phyloP scores from a whole-genome alignment of 139 green algal species.

The Tetraselmis striata region DNA sequence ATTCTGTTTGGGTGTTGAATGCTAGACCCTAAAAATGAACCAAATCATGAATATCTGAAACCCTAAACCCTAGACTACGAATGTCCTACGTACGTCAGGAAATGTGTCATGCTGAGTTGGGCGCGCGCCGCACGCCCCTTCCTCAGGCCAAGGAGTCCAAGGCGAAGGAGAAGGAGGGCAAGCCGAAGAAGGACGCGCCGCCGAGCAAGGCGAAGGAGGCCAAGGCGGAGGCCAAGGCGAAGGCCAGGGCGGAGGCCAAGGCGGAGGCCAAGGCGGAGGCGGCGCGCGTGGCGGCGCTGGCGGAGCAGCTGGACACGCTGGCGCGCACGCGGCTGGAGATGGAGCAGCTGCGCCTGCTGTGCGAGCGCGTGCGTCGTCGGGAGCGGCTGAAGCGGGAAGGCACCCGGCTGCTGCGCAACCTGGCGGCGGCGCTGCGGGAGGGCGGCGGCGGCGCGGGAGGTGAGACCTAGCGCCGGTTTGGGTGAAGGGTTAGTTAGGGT shows the following conservation, averaged over 20 bases:
- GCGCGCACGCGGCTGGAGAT: constrained; percentile 30
- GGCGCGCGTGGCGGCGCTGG: constrained; percentile 19
- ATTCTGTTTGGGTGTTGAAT: no score
- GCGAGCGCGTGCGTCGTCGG: constrained; percentile 32
- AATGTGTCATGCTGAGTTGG: no score
- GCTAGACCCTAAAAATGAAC: no score
- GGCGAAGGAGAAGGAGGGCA: no score
- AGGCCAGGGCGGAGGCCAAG: background rate
- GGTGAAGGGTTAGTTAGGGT: background rate
- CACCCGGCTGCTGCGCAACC: background rate
- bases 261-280: background rate
- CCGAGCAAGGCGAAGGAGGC: background rate
- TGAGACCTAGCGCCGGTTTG: background rate
- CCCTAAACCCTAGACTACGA: no score
- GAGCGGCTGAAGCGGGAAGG: constrained; percentile 41
- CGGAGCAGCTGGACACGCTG: constrained; percentile 20
- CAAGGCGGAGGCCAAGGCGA: background rate
- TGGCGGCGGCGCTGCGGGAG: background rate
- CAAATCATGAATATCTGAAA: no score
- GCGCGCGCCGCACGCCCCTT: no score
- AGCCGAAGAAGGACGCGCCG: no score
- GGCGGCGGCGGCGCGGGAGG: background rate
- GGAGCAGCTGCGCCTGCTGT: constrained; percentile 41
- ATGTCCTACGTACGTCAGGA: no score
- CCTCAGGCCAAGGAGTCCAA: no score